Base-by-base conservation (phyloP, 305 asterid species). In the Solanum hybrid region DNA sequence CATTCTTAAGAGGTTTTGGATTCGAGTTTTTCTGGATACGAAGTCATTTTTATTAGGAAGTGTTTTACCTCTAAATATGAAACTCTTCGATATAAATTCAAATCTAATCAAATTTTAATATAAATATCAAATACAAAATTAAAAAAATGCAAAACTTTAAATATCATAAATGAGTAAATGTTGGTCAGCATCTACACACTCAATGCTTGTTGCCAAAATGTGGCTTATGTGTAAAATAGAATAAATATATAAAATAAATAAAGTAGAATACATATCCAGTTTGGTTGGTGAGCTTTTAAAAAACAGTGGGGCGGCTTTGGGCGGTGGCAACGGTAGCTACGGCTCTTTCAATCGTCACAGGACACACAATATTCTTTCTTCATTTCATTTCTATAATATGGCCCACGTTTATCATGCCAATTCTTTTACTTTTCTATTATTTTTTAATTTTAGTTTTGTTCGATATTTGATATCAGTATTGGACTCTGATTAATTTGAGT, bases 291-390 rank as follows among this genome's bases (percentile, higher is more conserved):
- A 17, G 85, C 38, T 36, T 72, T 37, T 4, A 72, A 72, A 22
- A 42, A 73, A 36, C 34, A n/a, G 73, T 73, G 75, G 85, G 89
- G 89, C 89, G 89, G 76, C 85, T 87, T 60, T 75, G 89, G 89
- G 75, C 89, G 89, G 89, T 87, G 86, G 35, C 86, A 38, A 86
- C 88, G 38, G 78, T 73, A 14, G 11, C 85, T 14, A 87, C 71
- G 79, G 73, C 71, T 73, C 89, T 64, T 29, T 73, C 81, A 42
- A 12, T 87, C n/a, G n/a, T 31, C 34, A 29, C 42, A 86, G 37
- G 19, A 15, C 69, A 73, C 82, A 19, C 64, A 42, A 42, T 84
- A 51, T 84, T 45, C 87, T 79, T 69, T 38, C 71, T 78, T 87
- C 89, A 87, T 34, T 56, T 56, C 2, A 42, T 42, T 37, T 56